Conservation (phyloP, 805 yeast species). For the Isabelozyma gotoi region DNA sequence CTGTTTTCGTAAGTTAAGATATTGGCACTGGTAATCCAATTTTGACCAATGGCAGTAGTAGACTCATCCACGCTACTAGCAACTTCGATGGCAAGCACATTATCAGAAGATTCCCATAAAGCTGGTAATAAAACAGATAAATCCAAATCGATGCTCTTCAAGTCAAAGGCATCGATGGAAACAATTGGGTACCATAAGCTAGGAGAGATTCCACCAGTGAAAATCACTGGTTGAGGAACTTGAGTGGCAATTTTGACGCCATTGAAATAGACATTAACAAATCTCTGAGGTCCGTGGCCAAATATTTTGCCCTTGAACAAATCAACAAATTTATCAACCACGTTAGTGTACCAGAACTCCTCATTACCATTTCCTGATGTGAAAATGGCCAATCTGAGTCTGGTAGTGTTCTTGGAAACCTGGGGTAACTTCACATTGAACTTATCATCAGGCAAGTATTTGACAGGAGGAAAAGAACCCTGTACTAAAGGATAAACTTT, state of each 20-base stretch:
- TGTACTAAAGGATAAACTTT: constrained; percentile 37
- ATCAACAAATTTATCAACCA: constrained; percentile 46
- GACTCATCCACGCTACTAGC: constrained; percentile 50
- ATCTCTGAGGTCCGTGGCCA: constrained; percentile 74
- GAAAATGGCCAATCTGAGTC: constrained; percentile 56
- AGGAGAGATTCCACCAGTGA: constrained; percentile 81
- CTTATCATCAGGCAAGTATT: constrained; percentile 43
- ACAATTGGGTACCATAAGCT: constrained; percentile 81
- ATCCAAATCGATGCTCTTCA: constrained; percentile 69
- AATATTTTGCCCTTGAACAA: constrained; percentile 37
- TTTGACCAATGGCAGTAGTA: constrained; percentile 34
- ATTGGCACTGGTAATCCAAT: constrained; percentile 63
- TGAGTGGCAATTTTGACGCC: constrained; percentile 59
- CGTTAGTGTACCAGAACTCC: constrained; percentile 80
- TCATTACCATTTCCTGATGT: constrained; percentile 78
- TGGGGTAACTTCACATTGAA: constrained; percentile 42
- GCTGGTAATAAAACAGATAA: constrained; percentile 66
- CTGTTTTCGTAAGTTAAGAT: constrained; percentile 53
- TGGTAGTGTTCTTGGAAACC: constrained; percentile 56
- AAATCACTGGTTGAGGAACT: constrained; percentile 72
- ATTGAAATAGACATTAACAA: constrained; percentile 60
- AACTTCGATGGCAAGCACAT: constrained; percentile 46
- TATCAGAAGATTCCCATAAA: constrained; percentile 52
- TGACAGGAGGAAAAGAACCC: constrained; percentile 26
- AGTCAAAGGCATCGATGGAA: constrained; percentile 69